phyloP scores from a whole-genome alignment of 2,329 filamentous ascomycete genomes.

The Lasiodiplodia theobromae region DNA sequence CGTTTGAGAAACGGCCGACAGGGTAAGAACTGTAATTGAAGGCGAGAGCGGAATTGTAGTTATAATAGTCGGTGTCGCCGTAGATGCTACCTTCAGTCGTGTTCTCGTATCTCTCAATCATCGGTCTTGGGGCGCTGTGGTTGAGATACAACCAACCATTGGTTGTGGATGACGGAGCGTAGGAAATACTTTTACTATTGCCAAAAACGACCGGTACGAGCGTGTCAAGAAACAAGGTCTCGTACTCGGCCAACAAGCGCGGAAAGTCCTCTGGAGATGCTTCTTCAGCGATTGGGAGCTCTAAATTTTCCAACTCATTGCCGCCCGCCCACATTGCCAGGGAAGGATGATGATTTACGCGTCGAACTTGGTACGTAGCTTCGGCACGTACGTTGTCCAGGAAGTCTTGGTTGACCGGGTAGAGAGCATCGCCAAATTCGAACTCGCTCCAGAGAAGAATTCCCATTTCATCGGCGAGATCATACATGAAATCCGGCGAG shows the following conservation, averaged over 20 bases:
- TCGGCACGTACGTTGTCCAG: conserved; percentile 64
- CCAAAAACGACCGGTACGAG: conserved; percentile 64
- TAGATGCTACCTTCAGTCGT: conserved; percentile 61
- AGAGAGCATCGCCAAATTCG: conserved; percentile 67
- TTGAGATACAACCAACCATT: conserved; percentile 66
- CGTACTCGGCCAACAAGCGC: conserved; percentile 60
- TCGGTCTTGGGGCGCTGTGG: conserved; percentile 59
- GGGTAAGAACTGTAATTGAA: conserved; percentile 65
- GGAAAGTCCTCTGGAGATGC: conserved; percentile 53
- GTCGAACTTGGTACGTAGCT: conserved; percentile 66
- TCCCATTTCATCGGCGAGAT: conserved; percentile 67
- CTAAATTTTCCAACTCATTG: conserved; percentile 67
- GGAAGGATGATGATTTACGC: conserved; percentile 65
- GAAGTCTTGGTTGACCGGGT: conserved; percentile 62
- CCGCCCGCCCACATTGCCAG: conserved; percentile 51
- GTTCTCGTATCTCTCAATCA: conserved; percentile 65
- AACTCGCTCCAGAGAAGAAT: conserved; percentile 70
- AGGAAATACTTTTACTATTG: conserved; percentile 66
- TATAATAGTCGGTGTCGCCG: conserved; percentile 68
- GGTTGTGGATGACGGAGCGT: conserved; percentile 66
- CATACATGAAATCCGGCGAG: conserved; percentile 67
- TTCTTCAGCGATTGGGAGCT: conserved; percentile 52
- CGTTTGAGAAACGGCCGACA: conserved; percentile 66
- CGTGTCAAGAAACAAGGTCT: conserved; percentile 63
- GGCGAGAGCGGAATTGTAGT: conserved; percentile 61